Evolutionary conservation across 1,284 basidiomycete genomes (phyloP).

Genomic region (Butyriboletus appendiculatus): DNA sequence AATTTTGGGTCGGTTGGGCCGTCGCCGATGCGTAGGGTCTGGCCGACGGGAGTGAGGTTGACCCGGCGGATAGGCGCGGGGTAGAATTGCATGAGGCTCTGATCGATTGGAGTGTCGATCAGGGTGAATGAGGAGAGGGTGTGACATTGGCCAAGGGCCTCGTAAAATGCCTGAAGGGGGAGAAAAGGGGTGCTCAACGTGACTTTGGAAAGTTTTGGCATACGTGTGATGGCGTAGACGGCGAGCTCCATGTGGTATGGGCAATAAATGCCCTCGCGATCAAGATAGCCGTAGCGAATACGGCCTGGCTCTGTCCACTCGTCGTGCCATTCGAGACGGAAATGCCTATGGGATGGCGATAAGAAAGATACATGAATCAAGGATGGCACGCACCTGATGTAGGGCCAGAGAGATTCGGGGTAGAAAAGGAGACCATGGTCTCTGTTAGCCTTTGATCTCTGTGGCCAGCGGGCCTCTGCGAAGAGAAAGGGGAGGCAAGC

Average conservation of each 20-base stretch:
- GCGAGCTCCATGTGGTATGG: slow-evolving; percentile 29
- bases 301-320: slow-evolving; percentile 37
- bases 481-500: slow-evolving; percentile 36
- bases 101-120: slow-evolving; percentile 36
- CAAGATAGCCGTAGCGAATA: slow-evolving; percentile 31
- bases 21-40: slow-evolving; percentile 33
- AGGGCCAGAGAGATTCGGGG: slow-evolving; percentile 30
- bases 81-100: slow-evolving; percentile 35
- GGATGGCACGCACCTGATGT: slow-evolving; percentile 26
- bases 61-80: slow-evolving; percentile 27
- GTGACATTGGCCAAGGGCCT: slow-evolving; percentile 29
- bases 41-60: slow-evolving; percentile 31
- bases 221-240: slow-evolving; percentile 23
- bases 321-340: slow-evolving; percentile 36
- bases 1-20: slow-evolving; percentile 36
- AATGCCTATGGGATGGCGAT: slow-evolving; percentile 22
- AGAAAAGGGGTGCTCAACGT: slow-evolving; percentile 34
- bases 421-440: slow-evolving; percentile 29
- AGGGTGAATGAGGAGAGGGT: slow-evolving; percentile 29
- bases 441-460: slow-evolving; percentile 27
- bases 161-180: slow-evolving; percentile 31
- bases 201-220: slow-evolving; percentile 31
- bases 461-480: slow-evolving; percentile 35
- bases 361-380: not conserved
- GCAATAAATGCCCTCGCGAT: slow-evolving; percentile 35